Percentiles rank a stretch among this genome's conserved stretches.
phyloP scores from a whole-genome alignment of 768 basidiomycete species.

The Calvatia gigantea region DNA sequence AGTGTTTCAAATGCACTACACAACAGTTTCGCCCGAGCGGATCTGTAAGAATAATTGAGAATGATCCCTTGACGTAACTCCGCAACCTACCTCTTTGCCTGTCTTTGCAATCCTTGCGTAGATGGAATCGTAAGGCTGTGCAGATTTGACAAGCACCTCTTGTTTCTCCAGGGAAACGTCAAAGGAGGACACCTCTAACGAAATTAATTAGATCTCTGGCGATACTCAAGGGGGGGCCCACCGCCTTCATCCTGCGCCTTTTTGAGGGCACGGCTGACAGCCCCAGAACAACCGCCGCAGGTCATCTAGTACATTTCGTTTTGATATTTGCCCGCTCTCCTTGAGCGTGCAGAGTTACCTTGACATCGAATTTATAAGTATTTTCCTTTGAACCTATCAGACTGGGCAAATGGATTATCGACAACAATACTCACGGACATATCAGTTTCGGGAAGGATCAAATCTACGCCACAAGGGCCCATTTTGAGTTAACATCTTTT shows the following conservation, averaged over 20 bases:
- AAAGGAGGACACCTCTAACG: conserved; percentile 54
- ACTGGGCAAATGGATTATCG: not conserved
- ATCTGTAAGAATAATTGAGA: conserved; percentile 16
- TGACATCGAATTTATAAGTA: conserved; percentile 81
- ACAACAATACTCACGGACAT: conserved; percentile 1
- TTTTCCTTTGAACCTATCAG: conserved; percentile 23
- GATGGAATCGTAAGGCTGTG: conserved; percentile 59
- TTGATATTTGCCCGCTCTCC: not conserved
- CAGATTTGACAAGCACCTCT: conserved; percentile 65
- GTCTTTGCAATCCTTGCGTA: conserved; percentile 83
- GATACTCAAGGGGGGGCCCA: not conserved
- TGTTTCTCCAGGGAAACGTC: conserved; percentile 65
- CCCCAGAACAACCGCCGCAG: conserved; percentile 83
- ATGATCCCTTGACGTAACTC: no score
- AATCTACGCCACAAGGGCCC: not conserved
- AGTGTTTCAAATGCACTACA: conserved; percentile 14
- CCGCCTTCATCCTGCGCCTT: conserved; percentile 54
- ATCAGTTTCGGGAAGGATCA: not conserved
- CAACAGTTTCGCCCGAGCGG: conserved; percentile 45
- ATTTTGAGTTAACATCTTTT: not conserved
- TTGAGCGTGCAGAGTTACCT: conserved; percentile 40
- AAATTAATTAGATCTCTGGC: conserved; percentile 3
- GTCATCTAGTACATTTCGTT: conserved; percentile 57
- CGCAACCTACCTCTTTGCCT: conserved; percentile 70
- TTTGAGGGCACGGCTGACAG: conserved; percentile 68